Evolutionary conservation across 257 asterid genomes (phyloP), one percentile per base, ranked within the genome.

Genomic region (Marsdenia floribunda): DNA sequence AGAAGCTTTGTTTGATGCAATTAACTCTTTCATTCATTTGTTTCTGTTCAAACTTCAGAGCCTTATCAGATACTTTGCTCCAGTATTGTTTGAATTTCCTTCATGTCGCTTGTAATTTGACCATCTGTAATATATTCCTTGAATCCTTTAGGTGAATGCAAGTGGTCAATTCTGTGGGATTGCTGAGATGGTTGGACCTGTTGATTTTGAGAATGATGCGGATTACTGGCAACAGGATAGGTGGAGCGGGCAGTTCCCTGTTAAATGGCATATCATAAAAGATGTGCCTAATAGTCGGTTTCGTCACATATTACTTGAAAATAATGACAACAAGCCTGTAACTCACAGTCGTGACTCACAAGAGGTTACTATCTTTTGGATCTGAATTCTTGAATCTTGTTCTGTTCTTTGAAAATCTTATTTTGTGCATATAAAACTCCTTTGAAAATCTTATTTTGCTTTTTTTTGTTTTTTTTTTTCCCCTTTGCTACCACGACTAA

Each of bases 191-290:
- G 82, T 86, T 78, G 99, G 99, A 73, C 83, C 90, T 44, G 91
- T 95, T 79, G 96, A 95, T 83, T 95, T 95, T 76, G 96, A 95
- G 77, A 90, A 88, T 64, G 89, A 90, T 83, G 98, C 99, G 26
- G 94, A 95, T 75, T 88, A 95, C 91, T 95, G 99, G 99, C 97
- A 90, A 90, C 98, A 92, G 84, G 98, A 95, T 79, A 88, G 99
- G 85, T 95, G 99, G 99, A 95, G 92, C 68, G 99, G 99, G 64
- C 96, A 89, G 85, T 95, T 95, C 82, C 98, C 96, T 61, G 99
- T 95, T 67, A 89, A 91, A 79, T 95, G 99, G 99, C 93, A 88
- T 78, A 78, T 95, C 61, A 87, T 95, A 55, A 95, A 95, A 84
- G 98, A 95, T 77, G 96, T 95, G 52, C 97, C 99, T 24, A 95